Evolutionary conservation across 768 basidiomycete species (phyloP), one percentile per base, ranked within the genome.

Genomic region (Termitomyces sp.): DNA sequence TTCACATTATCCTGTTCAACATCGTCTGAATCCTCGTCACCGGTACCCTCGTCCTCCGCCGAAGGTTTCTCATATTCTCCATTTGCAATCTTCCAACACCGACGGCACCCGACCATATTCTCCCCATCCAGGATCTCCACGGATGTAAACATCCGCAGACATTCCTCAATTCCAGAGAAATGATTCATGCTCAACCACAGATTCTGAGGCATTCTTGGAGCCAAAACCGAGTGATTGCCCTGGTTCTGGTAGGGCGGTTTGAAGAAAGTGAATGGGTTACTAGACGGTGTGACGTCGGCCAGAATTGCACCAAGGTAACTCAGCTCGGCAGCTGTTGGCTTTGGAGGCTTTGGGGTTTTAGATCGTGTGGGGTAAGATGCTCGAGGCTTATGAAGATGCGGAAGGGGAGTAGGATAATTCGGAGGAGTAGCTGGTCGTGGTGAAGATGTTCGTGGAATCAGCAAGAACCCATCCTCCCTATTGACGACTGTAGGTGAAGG

Each of bases 51-150:
- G 32, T 71, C 60, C 49, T 70, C 69, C 33, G 73, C 67, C 9
- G 47, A 44, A 51, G 74, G 71, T 4, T 70, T 69, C 5, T 70
- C 57, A 62, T 86, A 82, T 56, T 79, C 70, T 18, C 89, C 88
- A 66, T 93, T 84, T 56, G 83, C 85, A 36, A 93, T 86, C 77
- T 93, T 95, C 95, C 95, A 98, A 73, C 95, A 98, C 52, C 88
- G 81, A 62, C 89, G 82, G 69, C 95, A 98, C 0, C 94, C 94
- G 53, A 97, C 95, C 76, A 87, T 89, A 65, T 98, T 97, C 65
- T 97, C 95, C 0, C 93, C 93, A 64, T 97, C 91, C 34, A 98
- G 74, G 7, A 92, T 83, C 65, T 98, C 95, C n/a, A 97, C 95
- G 4, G 88, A 81, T 0, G 95, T 97, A 73, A 98, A 98, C 75